A percentile compares a stretch with the other conserved stretches of the same genome.
phyloP scores from a whole-genome alignment of 176 grass and related monocot species.

The Zizania latifolia region DNA sequence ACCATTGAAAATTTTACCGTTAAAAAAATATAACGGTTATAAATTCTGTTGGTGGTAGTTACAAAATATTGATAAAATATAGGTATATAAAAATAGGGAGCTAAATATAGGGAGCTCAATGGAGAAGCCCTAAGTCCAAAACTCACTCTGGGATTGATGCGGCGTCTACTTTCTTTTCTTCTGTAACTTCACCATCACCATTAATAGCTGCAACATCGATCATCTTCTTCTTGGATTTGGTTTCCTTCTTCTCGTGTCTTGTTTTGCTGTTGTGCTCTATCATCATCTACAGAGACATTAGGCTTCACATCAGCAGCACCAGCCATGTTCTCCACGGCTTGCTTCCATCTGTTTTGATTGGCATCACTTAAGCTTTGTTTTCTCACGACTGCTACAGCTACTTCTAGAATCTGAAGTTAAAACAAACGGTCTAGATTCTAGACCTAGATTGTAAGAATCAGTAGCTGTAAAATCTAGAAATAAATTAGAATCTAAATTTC shows the following conservation, averaged over 20 bases:
- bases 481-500: too few species aligned
- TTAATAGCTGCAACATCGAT: background rate
- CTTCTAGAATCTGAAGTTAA: too few species aligned
- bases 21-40: too few species aligned
- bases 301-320: constrained; percentile 19
- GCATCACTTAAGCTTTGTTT: constrained; percentile 4
- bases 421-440: too few species aligned
- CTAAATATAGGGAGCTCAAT: too few species aligned
- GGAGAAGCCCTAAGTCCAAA: background rate
- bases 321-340: background rate
- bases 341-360: background rate
- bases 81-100: too few species aligned
- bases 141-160: background rate
- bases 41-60: too few species aligned
- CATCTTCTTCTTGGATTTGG: constrained; percentile 30
- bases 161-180: constrained; percentile 14
- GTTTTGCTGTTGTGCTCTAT: constrained; percentile 16
- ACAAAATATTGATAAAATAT: too few species aligned
- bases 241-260: constrained; percentile 33
- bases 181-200: background rate
- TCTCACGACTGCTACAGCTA: too few species aligned
- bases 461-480: too few species aligned
- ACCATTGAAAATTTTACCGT: too few species aligned
- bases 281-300: background rate
- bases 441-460: too few species aligned